Evolutionary conservation across 495 filamentous ascomycete species (phyloP).

Genomic region (Lasiosphaeria hispida): DNA sequence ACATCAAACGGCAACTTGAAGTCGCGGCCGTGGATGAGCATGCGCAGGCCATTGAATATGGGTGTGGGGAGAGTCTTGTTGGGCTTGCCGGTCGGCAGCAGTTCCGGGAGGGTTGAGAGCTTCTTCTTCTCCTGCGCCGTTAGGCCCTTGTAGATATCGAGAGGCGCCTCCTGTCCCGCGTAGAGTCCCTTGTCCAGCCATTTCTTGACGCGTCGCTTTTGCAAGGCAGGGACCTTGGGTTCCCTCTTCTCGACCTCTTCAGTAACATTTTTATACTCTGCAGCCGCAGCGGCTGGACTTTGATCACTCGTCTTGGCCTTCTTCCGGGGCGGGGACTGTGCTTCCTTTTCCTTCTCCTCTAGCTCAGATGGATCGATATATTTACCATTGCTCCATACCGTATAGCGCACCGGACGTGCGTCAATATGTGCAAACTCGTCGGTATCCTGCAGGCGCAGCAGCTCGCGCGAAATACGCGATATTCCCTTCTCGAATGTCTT

Average conservation of each 20-base stretch:
- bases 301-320: slow-evolving; percentile 39
- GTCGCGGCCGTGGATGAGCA: slow-evolving; percentile 66
- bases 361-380: slow-evolving; percentile 34
- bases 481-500: slow-evolving; percentile 42
- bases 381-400: slow-evolving; percentile 57
- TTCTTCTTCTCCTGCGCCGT: slow-evolving; percentile 60
- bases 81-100: slow-evolving; percentile 34
- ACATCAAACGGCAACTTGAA: slow-evolving; percentile 89
- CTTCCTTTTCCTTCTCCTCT: slow-evolving; percentile 17
- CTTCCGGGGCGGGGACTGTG: slow-evolving; percentile 37
- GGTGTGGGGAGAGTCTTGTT: slow-evolving; percentile 46
- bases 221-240: slow-evolving; percentile 37
- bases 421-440: slow-evolving; percentile 55
- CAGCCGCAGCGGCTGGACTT: slow-evolving; percentile 9
- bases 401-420: slow-evolving; percentile 44
- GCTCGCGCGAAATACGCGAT: slow-evolving; percentile 43
- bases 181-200: slow-evolving; percentile 86
- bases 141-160: slow-evolving; percentile 57
- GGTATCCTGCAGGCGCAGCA: slow-evolving; percentile 50
- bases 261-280: slow-evolving; percentile 27
- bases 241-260: slow-evolving; percentile 53
- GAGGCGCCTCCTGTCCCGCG: slow-evolving; percentile 68
- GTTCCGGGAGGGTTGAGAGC: slow-evolving; percentile 52
- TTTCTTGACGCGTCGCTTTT: slow-evolving; percentile 57
- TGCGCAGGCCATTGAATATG: slow-evolving; percentile 46